Percentiles rank a stretch among this genome's conserved stretches.
Evolutionary conservation across 345 rosid genomes (phyloP).

Genomic region (Streptanthus diversifolius): DNA sequence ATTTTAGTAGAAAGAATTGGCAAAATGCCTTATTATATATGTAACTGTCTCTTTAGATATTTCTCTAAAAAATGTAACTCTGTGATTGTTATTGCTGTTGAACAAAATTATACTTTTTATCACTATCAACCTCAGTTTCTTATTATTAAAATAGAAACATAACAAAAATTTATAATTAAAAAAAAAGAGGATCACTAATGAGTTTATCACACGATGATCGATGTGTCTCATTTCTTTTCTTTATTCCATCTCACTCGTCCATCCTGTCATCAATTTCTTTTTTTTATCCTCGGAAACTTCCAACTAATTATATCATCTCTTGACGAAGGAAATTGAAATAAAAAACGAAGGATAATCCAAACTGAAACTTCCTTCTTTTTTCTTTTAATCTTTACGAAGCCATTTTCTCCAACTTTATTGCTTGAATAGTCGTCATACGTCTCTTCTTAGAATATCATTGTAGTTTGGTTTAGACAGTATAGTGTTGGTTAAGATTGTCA

Average conservation of each 20-base stretch:
- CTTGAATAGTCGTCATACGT: not conserved
- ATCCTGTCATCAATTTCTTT: not conserved
- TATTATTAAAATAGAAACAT: too few relatives aligned
- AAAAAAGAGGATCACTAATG: not conserved
- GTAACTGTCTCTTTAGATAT: too few relatives aligned
- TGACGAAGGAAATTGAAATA: not conserved
- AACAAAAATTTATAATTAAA: too few relatives aligned
- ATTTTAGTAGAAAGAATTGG: too few relatives aligned
- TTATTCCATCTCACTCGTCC: constrained; percentile 6
- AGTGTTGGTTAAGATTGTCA: constrained; percentile 68
- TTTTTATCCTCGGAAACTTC: not conserved
- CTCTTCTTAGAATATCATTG: not conserved
- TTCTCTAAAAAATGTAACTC: too few relatives aligned
- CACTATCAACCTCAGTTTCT: too few relatives aligned
- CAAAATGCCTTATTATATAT: too few relatives aligned
- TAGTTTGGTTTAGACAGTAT: constrained; percentile 44
- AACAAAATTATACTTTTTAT: too few relatives aligned
- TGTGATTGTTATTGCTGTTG: too few relatives aligned
- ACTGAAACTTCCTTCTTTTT: not conserved
- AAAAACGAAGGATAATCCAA: not conserved
- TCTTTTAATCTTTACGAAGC: constrained; percentile 1
- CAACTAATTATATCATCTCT: not conserved
- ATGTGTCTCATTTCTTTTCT: not conserved
- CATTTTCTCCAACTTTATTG: constrained; percentile 26
- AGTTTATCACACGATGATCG: constrained; percentile 1